Evolutionary conservation across 1,139 yeast species (phyloP), one percentile per base, ranked within the genome.

Genomic region (Yamadazyma kanchanaburiensis): DNA sequence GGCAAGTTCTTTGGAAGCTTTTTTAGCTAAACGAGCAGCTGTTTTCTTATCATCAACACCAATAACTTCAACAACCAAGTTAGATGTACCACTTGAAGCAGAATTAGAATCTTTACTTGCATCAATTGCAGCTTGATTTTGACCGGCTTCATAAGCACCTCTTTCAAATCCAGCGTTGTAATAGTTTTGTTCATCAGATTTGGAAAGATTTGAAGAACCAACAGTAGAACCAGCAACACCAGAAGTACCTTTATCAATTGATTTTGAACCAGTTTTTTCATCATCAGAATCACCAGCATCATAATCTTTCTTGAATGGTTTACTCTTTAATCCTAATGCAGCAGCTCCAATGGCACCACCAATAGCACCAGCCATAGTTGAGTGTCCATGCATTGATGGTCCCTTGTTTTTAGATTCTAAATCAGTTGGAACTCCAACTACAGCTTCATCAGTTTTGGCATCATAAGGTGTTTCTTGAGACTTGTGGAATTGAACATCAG

Each of bases 11-110:
- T 51, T 51, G n/a, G 67, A 51, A 1, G 68, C 63, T 25, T 52
- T 49, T 27, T 58, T 57, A 10, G 70, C 70, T 23, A 63, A 48
- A 28, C 43, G 51, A 7, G 64, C 57, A 5, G 70, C 69, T 16
- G 50, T 44, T 8, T 46, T 49, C 31, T 49, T 49, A 42, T 60
- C 64, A 4, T 56, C 49, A 24, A 59, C 57, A 18, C 70, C 70
- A 39, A 63, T 52, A 10, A 64, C 70, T 40, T 63, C 69, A 22
- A 64, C 64, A 15, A 57, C 50, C 19, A 60, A 46, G 15, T 15
- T 25, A 12, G 30, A 7, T 6, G 32, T 35, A 15, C 31, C 19
- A 15, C 23, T n/a, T 13, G 9, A 15, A 11, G 20, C 9, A 16
- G 25, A 11, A 4, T 24, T n/a, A n/a, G 27, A 11, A 12, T 24